Evolutionary conservation across 345 rosid species (phyloP), one percentile per base, ranked within the genome.

Genomic region (Corymbia maculata): DNA sequence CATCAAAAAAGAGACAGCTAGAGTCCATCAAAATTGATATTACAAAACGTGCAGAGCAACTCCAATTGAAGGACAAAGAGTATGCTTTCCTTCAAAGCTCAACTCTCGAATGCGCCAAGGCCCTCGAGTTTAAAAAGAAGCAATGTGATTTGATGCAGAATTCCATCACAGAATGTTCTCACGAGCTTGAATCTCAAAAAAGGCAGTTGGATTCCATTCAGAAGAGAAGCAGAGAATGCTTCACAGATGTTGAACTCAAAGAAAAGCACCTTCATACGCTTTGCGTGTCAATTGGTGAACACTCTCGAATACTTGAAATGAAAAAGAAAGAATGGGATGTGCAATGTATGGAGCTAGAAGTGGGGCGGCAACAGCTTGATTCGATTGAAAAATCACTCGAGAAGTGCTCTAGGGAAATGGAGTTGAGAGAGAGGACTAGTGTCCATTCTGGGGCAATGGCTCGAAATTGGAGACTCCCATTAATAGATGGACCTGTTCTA

Each of bases 71-170:
- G 22, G 49, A 75, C 14, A 1, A 75, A 17, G 82, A 75, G 82
- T 36, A 19, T 75, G 26, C 49, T 64, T 87, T 88, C 2, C 28
- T 88, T 21, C 86, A 79, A 10, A 28, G 21, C 52, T 66, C 88
- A 70, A 87, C 82, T 42, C 70, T 87, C 22, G 89, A 87, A 4
- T 55, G 52, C 15, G 26, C 28, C 12, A 87, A 88, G 59, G 89
- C 87, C 9, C 88, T 89, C 21, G 57, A 52, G 26, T 52, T 30
- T 8, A 87, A 92, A 88, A 89, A 87, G 88, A 87, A 90, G 87
- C 89, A 89, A 32, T 13, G 88, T 88, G 89, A 85, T 42, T 90
- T 88, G 49, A 87, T 92, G 45, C 75, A 91, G 13, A 82, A 45
- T 42, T 88, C 90, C 85, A 36, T 90, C 24, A 2, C 50, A 68